Evolutionary conservation across 257 asterid genomes (phyloP).

Genomic region (Hygrophila difformis): DNA sequence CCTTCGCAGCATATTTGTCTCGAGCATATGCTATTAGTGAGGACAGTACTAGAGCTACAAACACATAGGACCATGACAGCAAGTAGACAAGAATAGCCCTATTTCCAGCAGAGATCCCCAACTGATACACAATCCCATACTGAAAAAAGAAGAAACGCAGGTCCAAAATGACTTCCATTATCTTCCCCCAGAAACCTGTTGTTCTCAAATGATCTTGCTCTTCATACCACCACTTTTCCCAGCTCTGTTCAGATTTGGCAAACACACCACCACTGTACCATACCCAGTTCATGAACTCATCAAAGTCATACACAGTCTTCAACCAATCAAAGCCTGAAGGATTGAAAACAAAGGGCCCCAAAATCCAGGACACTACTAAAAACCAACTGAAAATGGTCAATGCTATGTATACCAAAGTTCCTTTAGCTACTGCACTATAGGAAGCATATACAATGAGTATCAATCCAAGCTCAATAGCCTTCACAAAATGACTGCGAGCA

Average conservation of each 20-base stretch:
- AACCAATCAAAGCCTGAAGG: conserved; percentile 98
- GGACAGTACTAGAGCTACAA: conserved; percentile 59
- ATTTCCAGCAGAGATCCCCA: conserved; percentile 80
- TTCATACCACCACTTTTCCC: conserved; percentile 99
- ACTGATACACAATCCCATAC: conserved; percentile 89
- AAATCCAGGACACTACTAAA: conserved; percentile 82
- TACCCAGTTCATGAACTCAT: conserved; percentile 91
- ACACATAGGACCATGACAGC: conserved; percentile 83
- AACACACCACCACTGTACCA: conserved; percentile 95
- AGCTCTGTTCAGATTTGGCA: conserved; percentile 88
- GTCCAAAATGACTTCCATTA: conserved; percentile 67
- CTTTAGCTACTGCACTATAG: conserved; percentile 80
- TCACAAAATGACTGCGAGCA: conserved; percentile 95
- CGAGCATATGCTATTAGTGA: conserved; percentile 66
- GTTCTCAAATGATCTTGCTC: conserved; percentile 96
- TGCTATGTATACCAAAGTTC: conserved; percentile 78
- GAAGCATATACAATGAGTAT: conserved; percentile 86
- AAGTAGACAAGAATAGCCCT: conserved; percentile 78
- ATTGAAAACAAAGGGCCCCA: conserved; percentile 87
- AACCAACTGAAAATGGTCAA: conserved; percentile 96
- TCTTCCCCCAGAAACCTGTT: conserved; percentile 88
- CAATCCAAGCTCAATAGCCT: conserved; percentile 93
- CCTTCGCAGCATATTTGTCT: conserved; percentile 79
- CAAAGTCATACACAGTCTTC: conserved; percentile 90
- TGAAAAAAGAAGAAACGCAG: conserved; percentile 98